These are phyloP conservation scores for Wallemia hederae DNA, from an alignment of 1,284 basidiomycete genomes.

Conservation along the genomic window DNA sequence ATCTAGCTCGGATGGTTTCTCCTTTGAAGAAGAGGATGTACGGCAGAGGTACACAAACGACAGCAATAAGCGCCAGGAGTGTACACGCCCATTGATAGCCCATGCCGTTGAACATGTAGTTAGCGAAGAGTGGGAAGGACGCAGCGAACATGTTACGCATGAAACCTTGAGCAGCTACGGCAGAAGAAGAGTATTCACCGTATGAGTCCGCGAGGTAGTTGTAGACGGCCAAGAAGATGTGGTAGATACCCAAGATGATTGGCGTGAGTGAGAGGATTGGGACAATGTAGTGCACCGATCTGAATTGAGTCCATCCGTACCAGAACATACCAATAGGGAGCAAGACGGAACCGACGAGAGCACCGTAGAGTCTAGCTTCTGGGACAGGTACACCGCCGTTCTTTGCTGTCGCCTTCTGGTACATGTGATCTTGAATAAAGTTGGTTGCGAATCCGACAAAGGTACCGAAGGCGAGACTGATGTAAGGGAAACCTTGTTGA, in stretches of 20 bases:
- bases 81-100: neutral
- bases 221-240: neutral
- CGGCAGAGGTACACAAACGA: neutral
- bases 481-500: neutral
- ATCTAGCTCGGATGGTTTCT: neutral
- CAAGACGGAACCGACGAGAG: neutral
- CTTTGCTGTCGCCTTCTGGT: neutral
- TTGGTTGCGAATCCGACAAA: neutral
- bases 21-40: neutral
- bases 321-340: neutral
- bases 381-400: neutral
- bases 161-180: slow-evolving; percentile 1
- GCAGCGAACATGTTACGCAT: neutral
- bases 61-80: neutral
- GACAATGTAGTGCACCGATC: neutral
- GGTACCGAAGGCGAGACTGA: neutral
- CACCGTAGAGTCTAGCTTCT: neutral
- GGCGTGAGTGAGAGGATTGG: neutral
- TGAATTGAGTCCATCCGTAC: neutral
- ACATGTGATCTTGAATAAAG: neutral
- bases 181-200: neutral
- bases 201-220: slow-evolving; percentile 1
- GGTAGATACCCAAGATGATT: slow-evolving; percentile 1
- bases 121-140: neutral
- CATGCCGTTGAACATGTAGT: slow-evolving; percentile 1